A percentile compares a stretch with the other conserved stretches of the same genome.
Conservation (phyloP, 805 yeast genomes). For the Wickerhamiella australiensis region DNA sequence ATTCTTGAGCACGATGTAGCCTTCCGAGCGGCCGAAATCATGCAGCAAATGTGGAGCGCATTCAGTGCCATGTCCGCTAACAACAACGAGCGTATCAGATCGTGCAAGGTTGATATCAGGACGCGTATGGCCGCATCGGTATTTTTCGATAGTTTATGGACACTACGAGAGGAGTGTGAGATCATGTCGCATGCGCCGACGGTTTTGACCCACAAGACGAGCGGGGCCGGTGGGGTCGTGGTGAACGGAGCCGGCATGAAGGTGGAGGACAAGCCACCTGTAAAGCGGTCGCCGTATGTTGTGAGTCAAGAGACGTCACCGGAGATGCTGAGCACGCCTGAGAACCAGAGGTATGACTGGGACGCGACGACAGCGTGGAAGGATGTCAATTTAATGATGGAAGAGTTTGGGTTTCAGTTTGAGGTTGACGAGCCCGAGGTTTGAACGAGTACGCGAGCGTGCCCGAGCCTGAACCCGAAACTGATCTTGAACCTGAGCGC, state of each 20-base stretch:
- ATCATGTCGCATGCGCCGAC: slow-evolving; percentile 38
- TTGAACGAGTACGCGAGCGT: background rate
- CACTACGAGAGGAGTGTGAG: slow-evolving; percentile 76
- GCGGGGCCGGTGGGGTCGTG: slow-evolving; percentile 10
- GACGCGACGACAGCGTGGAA: slow-evolving; percentile 55
- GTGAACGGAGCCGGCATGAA: background rate
- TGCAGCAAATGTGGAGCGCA: slow-evolving; percentile 88
- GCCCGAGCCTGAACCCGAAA: too few relatives aligned
- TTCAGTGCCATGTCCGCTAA: slow-evolving; percentile 51
- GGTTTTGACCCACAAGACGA: slow-evolving; percentile 17
- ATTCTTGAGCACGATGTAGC: slow-evolving; percentile 86
- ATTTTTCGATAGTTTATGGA: slow-evolving; percentile 80
- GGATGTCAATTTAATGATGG: slow-evolving; percentile 81
- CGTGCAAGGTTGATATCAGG: slow-evolving; percentile 36
- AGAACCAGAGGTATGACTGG: slow-evolving; percentile 23
- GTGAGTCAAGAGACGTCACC: slow-evolving; percentile 10
- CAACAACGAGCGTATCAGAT: slow-evolving; percentile 27
- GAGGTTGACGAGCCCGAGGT: slow-evolving; percentile 21
- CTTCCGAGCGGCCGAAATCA: slow-evolving; percentile 81
- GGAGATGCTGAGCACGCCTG: slow-evolving; percentile 8
- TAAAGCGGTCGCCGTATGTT: slow-evolving; percentile 1
- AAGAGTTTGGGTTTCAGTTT: slow-evolving; percentile 80
- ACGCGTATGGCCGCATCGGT: slow-evolving; percentile 88
- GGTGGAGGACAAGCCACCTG: background rate
- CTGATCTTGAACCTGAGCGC: too few relatives aligned